Evolutionary conservation across 1,139 yeast genomes (phyloP).

Genomic region (Candida anutae): DNA sequence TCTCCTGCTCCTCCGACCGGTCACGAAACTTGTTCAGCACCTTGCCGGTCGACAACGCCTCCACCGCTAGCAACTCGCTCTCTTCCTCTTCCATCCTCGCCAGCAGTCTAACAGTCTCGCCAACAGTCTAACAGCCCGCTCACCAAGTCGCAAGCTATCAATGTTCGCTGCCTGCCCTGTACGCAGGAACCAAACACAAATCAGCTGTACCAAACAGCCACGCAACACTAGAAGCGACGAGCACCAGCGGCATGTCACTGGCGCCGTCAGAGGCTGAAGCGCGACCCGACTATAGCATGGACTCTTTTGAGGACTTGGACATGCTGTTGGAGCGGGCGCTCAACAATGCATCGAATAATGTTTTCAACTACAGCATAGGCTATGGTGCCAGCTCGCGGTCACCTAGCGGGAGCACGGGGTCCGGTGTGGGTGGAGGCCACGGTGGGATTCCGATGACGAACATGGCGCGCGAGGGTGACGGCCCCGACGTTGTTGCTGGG

Average conservation of each 20-base stretch:
- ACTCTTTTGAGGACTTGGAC: conserved; percentile 38
- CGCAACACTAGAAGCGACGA: too few species aligned
- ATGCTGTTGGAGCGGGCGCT: conserved; percentile 36
- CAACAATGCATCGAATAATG: conserved; percentile 28
- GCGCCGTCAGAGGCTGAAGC: too few species aligned
- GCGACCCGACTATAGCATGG: conserved; percentile 16
- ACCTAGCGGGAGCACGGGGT: conserved; percentile 19
- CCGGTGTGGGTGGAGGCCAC: conserved; percentile 17
- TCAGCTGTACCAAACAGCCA: too few species aligned
- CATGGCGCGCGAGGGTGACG: conserved; percentile 7
- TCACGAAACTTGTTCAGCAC: conserved; percentile 2
- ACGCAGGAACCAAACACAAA: too few species aligned
- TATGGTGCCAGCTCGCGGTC: conserved; percentile 10
- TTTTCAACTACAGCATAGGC: conserved; percentile 12
- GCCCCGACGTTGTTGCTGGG: not conserved
- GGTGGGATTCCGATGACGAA: conserved; percentile 22
- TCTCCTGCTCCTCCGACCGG: conserved; percentile 4
- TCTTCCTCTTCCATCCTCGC: too few species aligned
- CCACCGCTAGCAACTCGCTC: too few species aligned
- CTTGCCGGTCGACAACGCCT: too few species aligned
- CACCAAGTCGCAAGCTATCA: too few species aligned
- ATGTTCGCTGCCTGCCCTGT: too few species aligned
- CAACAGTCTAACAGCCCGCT: too few species aligned
- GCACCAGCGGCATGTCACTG: too few species aligned
- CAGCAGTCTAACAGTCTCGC: too few species aligned